These are phyloP conservation scores for Strigomonas culicis DNA, from an alignment of 208 protist species.

Conservation along the genomic window DNA sequence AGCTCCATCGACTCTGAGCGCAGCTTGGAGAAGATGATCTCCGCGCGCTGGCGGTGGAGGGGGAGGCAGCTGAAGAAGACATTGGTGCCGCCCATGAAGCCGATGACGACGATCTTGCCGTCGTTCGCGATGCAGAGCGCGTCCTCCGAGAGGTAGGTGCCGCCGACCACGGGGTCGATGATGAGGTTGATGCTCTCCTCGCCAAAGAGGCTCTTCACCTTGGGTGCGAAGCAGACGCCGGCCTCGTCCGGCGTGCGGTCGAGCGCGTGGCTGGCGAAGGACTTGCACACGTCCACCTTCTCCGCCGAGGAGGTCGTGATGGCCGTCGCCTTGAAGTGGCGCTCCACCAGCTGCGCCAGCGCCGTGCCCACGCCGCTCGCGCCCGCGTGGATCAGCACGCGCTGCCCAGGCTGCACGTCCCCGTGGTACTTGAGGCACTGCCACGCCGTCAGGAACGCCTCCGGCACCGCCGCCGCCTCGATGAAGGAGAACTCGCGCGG, in stretches of 20 bases:
- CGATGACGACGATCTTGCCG: conserved; percentile 61
- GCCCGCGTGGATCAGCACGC: conserved; percentile 85
- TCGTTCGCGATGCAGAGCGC: conserved; percentile 53
- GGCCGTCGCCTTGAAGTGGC: conserved; percentile 64
- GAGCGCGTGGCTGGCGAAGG: conserved; percentile 47
- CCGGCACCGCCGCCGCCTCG: conserved; percentile 88
- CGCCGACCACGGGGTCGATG: conserved; percentile 78
- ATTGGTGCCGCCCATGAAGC: conserved; percentile 55
- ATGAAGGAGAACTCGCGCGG: conserved; percentile 80
- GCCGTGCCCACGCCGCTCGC: conserved; percentile 89
- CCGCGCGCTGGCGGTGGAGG: conserved; percentile 59
- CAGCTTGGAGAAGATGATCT: conserved; percentile 73
- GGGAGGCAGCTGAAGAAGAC: conserved; percentile 61
- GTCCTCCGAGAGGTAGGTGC: conserved; percentile 66
- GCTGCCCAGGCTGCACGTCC: conserved; percentile 50
- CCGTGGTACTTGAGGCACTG: conserved; percentile 80
- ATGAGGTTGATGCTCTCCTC: conserved; percentile 54
- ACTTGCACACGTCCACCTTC: conserved; percentile 79
- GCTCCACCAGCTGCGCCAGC: conserved; percentile 76
- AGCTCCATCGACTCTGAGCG: conserved; percentile 52
- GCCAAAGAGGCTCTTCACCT: conserved; percentile 48
- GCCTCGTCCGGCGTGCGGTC: conserved; percentile 62
- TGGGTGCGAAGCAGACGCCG: conserved; percentile 62
- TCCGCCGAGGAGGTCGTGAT: conserved; percentile 55
- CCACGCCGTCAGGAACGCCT: conserved; percentile 92